Conservation (phyloP, 176 grass and related monocot genomes). For the Zoysia pacifica region DNA sequence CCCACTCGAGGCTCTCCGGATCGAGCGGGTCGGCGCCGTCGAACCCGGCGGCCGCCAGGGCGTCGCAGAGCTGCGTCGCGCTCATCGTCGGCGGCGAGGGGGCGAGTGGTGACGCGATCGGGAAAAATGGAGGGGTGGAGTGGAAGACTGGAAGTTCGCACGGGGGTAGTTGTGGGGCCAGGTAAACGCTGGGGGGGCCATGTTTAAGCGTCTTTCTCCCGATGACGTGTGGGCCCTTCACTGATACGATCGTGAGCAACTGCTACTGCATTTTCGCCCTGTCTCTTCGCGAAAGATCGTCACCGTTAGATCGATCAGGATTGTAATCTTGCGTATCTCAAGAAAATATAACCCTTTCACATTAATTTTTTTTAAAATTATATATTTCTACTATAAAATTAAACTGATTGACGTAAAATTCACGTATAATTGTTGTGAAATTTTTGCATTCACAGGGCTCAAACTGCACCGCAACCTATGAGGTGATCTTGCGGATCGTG, state of each 20-base stretch:
- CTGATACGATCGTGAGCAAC: background rate
- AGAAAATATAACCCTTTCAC: too few relatives aligned
- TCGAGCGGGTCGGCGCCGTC: slow-evolving; percentile 64
- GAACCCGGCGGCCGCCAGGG: slow-evolving; percentile 63
- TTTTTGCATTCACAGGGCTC: too few relatives aligned
- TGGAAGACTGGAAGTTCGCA: background rate
- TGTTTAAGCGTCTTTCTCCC: background rate
- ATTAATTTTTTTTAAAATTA: too few relatives aligned
- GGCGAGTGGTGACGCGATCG: background rate
- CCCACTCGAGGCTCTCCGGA: slow-evolving; percentile 84
- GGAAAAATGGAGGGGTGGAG: background rate
- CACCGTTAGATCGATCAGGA: too few relatives aligned
- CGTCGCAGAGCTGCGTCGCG: slow-evolving; percentile 66
- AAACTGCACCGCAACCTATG: too few relatives aligned
- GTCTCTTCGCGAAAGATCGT: background rate
- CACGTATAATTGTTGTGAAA: too few relatives aligned
- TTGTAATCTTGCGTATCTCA: too few relatives aligned
- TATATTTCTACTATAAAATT: too few relatives aligned
- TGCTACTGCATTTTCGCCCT: background rate
- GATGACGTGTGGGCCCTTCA: background rate
- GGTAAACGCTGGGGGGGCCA: background rate
- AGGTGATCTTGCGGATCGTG: too few relatives aligned
- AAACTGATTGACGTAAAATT: too few relatives aligned
- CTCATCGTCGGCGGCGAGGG: slow-evolving; percentile 51
- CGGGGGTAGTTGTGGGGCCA: background rate